Conservation (phyloP, 2,329 filamentous ascomycete genomes). For the Diplocarpon mali region DNA sequence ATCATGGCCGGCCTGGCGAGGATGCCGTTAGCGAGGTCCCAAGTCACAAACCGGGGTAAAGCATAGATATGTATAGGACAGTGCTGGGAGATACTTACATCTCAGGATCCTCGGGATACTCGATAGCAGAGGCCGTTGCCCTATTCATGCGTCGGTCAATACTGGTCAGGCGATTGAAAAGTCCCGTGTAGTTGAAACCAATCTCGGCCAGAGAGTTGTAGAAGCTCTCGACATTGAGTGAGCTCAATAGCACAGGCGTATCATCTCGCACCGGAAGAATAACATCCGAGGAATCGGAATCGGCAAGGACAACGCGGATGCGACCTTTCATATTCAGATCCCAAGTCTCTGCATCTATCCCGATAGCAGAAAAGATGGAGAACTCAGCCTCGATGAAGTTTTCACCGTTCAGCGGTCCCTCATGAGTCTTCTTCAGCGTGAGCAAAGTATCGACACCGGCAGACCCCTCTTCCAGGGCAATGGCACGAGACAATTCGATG, state of each 20-base stretch:
- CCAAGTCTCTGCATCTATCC: slow-evolving; percentile 6
- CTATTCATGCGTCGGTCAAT: slow-evolving; percentile 8
- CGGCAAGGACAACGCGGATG: slow-evolving; percentile 5
- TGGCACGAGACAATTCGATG: slow-evolving; percentile 11
- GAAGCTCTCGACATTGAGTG: slow-evolving; percentile 6
- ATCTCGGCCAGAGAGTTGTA: slow-evolving; percentile 7
- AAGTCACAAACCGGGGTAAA: too few species aligned
- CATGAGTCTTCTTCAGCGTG: slow-evolving; percentile 8
- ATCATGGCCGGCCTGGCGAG: slow-evolving; percentile 1
- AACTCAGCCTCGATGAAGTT: slow-evolving; percentile 6
- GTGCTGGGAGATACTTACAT: not conserved
- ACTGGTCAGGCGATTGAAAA: slow-evolving; percentile 6
- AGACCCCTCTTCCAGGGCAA: slow-evolving; percentile 14
- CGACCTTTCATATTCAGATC: slow-evolving; percentile 9
- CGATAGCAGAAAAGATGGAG: slow-evolving; percentile 5
- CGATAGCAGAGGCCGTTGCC: slow-evolving; percentile 28
- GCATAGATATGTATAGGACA: too few species aligned
- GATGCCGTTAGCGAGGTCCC: too few species aligned
- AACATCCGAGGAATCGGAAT: slow-evolving; percentile 6
- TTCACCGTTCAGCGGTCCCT: slow-evolving; percentile 6
- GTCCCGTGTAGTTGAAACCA: slow-evolving; percentile 8
- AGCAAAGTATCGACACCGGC: slow-evolving; percentile 14
- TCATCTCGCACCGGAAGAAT: slow-evolving; percentile 6
- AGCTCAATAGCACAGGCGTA: slow-evolving; percentile 3
- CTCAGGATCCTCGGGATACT: slow-evolving; percentile 8